phyloP scores from a whole-genome alignment of 129 eudicot genomes.

The Flaveria robusta region DNA sequence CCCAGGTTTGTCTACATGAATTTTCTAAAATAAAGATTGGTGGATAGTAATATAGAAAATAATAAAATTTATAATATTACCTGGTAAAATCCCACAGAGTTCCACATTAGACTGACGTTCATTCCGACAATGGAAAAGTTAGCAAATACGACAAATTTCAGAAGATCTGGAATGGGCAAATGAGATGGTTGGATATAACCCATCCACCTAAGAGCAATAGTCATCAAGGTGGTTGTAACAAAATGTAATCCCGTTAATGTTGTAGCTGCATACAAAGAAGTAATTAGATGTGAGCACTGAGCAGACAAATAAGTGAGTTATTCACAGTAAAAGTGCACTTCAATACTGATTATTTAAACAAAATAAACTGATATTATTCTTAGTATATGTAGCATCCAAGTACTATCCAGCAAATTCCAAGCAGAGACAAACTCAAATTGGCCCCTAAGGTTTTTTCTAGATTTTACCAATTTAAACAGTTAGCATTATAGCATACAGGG shows the following conservation, averaged over 20 bases:
- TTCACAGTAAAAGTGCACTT: background rate
- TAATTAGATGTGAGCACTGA: slow-evolving; percentile 16
- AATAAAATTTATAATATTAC: slow-evolving; percentile 23
- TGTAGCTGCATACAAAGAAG: slow-evolving; percentile 60
- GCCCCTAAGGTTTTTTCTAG: background rate
- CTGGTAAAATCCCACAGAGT: slow-evolving; percentile 92
- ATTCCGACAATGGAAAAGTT: slow-evolving; percentile 91
- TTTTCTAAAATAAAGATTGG: slow-evolving; percentile 9
- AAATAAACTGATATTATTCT: background rate
- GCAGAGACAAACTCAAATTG: background rate
- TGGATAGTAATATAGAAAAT: background rate
- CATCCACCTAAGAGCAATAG: slow-evolving; percentile 66
- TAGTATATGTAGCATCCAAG: background rate
- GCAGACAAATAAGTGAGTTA: background rate
- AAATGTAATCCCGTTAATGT: slow-evolving; percentile 87
- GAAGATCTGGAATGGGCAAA: slow-evolving; percentile 59
- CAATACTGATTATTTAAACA: slow-evolving; percentile 4
- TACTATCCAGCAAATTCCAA: background rate
- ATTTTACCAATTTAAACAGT: background rate
- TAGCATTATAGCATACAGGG: background rate
- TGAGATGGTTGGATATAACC: slow-evolving; percentile 83
- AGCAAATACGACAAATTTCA: slow-evolving; percentile 68
- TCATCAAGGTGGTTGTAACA: slow-evolving; percentile 75
- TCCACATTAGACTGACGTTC: slow-evolving; percentile 92
- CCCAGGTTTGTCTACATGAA: slow-evolving; percentile 4